These are phyloP conservation scores for Citrus maxima DNA, from an alignment of 345 rosid species.

Conservation along the genomic window DNA sequence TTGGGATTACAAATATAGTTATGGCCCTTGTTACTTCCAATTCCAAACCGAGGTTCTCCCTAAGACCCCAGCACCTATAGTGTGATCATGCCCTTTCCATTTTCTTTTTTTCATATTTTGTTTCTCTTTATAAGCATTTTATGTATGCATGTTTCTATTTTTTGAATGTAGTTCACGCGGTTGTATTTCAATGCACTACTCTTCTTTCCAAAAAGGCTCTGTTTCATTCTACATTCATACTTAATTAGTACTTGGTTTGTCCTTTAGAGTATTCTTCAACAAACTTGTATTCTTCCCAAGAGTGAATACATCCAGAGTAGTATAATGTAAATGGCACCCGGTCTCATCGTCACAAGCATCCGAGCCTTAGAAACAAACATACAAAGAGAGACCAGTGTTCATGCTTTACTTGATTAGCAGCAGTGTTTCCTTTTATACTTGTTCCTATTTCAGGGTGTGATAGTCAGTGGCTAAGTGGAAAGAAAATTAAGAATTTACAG, in stretches of 20 bases:
- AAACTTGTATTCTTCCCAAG: neutral
- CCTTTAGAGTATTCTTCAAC: neutral
- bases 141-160: neutral
- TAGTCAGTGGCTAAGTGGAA: neutral
- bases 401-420: neutral
- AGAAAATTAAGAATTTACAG: neutral
- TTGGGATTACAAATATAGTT: neutral
- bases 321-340: neutral
- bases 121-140: neutral
- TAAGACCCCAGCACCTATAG: neutral
- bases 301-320: neutral
- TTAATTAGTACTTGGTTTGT: neutral
- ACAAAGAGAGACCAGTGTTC: neutral
- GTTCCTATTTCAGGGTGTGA: neutral
- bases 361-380: neutral
- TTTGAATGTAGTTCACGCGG: neutral
- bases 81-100: neutral
- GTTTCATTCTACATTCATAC: neutral
- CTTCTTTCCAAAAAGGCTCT: neutral
- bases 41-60: neutral
- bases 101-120: too few relatives aligned
- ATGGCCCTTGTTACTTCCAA: neutral
- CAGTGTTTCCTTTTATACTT: neutral
- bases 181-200: neutral
- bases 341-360: neutral